Base-by-base conservation (phyloP, 2,329 filamentous ascomycete genomes). In the Cladosporium cucumerinum region DNA sequence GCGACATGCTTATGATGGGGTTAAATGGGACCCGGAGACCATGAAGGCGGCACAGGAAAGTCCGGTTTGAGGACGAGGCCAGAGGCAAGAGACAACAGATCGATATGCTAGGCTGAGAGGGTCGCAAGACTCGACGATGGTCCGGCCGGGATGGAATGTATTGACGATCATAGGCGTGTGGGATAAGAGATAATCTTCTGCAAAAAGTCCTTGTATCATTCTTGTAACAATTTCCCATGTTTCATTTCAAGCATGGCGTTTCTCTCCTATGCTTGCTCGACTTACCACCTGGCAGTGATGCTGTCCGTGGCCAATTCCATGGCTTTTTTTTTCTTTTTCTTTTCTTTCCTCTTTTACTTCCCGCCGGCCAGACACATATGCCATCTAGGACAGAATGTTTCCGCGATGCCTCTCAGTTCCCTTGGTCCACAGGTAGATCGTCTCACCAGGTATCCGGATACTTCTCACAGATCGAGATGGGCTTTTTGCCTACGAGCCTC, bases 1-100 rank as follows among this genome's bases (percentile, higher is more conserved):
- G 66, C 63, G 69, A 30, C 65, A 69, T 32, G 64, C 66, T n/a
- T 71, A 71, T 34, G 69, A 72, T 48, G 72, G 68, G 12, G 65
- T 69, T 23, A 66, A 58, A 26, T 74, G 66, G 66, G 67, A 72
- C 32, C 61, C 66, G 11, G 70, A 71, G 43, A 66, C 67, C 34
- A 26, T 68, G 36, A 72, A 70, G 61, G 63, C 68, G 59, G 61
- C 25, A 21, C 48, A 62, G 16, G 48, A 26, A 25, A 57, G 49
- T 28, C 60, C 52, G n/a, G 60, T 55, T 6, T 51, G 58, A 51
- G 28, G 18, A 11, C 16, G 26, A 46, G 39, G 18, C 1, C 8
- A 43, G n/a, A 46, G 39, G 39, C 10, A 12, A 21, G 8, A n/a
- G 18, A 43, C n/a, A n/a, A n/a, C n/a, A n/a, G n/a, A n/a, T n/a